Base-by-base conservation (phyloP, 805 yeast species). In the Candida tallmaniae region DNA sequence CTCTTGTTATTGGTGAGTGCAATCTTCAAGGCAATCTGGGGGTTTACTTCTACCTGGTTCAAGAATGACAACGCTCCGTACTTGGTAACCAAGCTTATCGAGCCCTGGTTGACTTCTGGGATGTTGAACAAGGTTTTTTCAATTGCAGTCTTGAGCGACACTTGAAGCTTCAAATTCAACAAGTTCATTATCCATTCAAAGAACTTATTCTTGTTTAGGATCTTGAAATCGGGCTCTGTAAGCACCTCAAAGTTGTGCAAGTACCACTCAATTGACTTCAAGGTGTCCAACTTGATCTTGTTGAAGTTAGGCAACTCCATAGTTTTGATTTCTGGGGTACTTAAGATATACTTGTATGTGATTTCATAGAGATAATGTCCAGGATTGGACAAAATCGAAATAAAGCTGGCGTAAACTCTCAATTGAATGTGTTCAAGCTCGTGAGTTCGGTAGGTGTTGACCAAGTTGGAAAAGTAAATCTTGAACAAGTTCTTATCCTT, bases 331-430 rank as follows among this genome's bases (percentile, higher is more conserved):
- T 51, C 53, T 3, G 85, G 80, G 24, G 75, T 73, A 4, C 74
- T 60, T 23, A 86, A 60, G 8, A 88, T 66, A 70, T 78, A 86
- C 39, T 80, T 72, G 46, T 69, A 76, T 0, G 77, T 75, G 44
- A 76, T 76, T 42, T 88, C 96, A 54, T 81, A 84, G 14, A 90
- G 54, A 46, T 69, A 71, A 42, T 85, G 90, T 0, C 79, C 76
- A 0, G 97, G 96, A 41, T 80, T 76, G 5, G 68, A 54, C 38
- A 85, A 52, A 2, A 85, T 63, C 3, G 76, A 73, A 4, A 77
- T 59, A 24, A 87, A 52, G 33, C 73, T 69, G 1, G 86, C 72
- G 25, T 80, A 55, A 35, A 76, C 51, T 12, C 66, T 59, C 58
- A 82, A 73, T n/a, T 79, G 61, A 12, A 81, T 42, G 13, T 25